phyloP scores from a whole-genome alignment of 345 rosid species.

The Microthlaspi erraticum region DNA sequence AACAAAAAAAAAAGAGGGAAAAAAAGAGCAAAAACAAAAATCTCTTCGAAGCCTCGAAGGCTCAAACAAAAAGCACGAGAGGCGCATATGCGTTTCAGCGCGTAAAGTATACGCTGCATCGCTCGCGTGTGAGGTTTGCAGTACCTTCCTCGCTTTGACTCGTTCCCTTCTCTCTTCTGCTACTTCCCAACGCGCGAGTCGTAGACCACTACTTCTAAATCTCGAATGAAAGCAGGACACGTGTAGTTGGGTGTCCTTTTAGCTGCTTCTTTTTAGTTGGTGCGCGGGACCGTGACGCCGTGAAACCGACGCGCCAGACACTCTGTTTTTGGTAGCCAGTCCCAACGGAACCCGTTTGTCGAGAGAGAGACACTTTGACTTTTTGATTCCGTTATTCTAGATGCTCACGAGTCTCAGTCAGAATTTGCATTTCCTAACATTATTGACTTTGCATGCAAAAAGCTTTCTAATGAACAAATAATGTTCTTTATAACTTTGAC shows the following conservation, averaged over 20 bases:
- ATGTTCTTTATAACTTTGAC: neutral
- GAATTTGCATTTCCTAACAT: constrained; percentile 35
- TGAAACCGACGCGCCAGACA: constrained; percentile 32
- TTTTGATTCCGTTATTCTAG: constrained; percentile 28
- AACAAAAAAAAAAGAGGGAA: too few species aligned
- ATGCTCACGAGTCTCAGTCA: constrained; percentile 34
- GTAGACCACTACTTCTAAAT: neutral
- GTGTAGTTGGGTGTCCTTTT: neutral
- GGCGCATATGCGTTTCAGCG: too few species aligned
- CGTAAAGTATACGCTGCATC: too few species aligned
- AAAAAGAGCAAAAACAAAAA: too few species aligned
- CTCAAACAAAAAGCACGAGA: too few species aligned
- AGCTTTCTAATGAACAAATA: neutral
- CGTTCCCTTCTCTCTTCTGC: neutral
- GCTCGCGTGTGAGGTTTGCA: too few species aligned
- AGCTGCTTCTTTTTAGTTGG: neutral
- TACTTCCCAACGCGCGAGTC: neutral
- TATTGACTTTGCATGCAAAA: constrained; percentile 36
- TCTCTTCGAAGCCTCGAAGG: too few species aligned
- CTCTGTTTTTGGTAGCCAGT: neutral
- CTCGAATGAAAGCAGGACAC: neutral
- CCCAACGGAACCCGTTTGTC: constrained; percentile 27
- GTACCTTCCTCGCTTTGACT: constrained; percentile 13
- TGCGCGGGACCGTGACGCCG: neutral
- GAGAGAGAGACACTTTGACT: constrained; percentile 37